Percentiles rank a stretch among this genome's conserved stretches.
These are phyloP conservation scores for Fomitopsis pulvina DNA, from an alignment of 768 basidiomycete genomes.

Conservation along the genomic window DNA sequence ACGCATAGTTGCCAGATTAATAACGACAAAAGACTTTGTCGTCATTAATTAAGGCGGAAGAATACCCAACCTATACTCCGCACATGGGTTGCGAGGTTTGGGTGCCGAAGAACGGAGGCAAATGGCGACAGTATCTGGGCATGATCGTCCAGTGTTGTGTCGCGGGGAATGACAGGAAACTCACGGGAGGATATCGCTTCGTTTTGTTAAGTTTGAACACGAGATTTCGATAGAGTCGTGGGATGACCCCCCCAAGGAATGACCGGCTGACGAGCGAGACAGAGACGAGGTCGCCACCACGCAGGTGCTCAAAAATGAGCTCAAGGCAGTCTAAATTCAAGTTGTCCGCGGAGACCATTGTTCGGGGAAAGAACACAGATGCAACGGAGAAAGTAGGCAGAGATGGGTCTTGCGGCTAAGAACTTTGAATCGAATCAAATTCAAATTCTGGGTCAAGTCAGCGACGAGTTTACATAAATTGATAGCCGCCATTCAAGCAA, in stretches of 20 bases:
- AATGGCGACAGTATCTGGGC: constrained; percentile 54
- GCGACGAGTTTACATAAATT: no score
- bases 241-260: constrained; percentile 58
- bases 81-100: constrained; percentile 50
- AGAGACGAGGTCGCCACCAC: constrained; percentile 47
- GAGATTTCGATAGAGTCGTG: constrained; percentile 53
- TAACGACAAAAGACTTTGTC: no score
- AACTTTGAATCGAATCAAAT: no score
- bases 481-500: no score
- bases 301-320: constrained; percentile 51
- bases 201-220: constrained; percentile 49
- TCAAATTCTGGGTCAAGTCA: no score
- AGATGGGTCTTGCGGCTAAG: no score
- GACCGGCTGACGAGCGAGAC: constrained; percentile 59
- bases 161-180: constrained; percentile 15
- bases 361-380: background rate
- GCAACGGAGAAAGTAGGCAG: no score
- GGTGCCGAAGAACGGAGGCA: constrained; percentile 45
- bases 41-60: no score
- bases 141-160: background rate
- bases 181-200: constrained; percentile 48
- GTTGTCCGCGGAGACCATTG: constrained; percentile 61
- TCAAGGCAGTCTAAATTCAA: constrained; percentile 70
- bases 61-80: constrained; percentile 56
- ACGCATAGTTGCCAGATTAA: no score